phyloP scores from a whole-genome alignment of 2,329 filamentous ascomycete species.

The Xylaria multiplex region DNA sequence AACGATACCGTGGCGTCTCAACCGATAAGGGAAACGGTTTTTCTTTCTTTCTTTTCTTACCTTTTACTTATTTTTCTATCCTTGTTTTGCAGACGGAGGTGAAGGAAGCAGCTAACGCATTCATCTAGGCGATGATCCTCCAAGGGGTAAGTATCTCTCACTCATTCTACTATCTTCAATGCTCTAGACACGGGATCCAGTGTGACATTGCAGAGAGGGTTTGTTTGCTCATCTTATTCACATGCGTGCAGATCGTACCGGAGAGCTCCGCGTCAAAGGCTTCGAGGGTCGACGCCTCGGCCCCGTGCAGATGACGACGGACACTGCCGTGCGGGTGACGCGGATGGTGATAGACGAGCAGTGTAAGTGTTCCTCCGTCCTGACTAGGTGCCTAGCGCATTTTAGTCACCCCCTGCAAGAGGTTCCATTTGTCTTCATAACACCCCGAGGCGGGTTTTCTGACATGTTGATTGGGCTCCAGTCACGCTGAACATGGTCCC shows the following conservation, averaged over 20 bases:
- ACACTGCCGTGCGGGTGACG: constrained; percentile 94
- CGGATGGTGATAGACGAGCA: constrained; percentile 87
- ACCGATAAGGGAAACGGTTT: too few species aligned
- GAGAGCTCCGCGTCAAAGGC: constrained; percentile 93
- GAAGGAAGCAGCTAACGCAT: constrained; percentile 5
- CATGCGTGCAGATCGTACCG: constrained; percentile 80
- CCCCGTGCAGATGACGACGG: constrained; percentile 97
- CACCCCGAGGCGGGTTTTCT: not conserved
- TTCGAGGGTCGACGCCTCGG: constrained; percentile 88
- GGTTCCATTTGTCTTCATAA: not conserved
- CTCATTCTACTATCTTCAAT: too few species aligned
- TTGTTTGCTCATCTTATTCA: constrained; percentile 19
- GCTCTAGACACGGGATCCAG: not conserved
- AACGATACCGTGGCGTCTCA: too few species aligned
- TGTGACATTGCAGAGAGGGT: not conserved
- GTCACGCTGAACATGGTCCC: constrained; percentile 76
- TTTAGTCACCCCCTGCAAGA: not conserved
- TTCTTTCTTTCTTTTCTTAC: not conserved
- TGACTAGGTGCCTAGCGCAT: not conserved
- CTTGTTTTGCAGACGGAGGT: not conserved
- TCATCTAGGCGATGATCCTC: constrained; percentile 84
- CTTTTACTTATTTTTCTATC: not conserved
- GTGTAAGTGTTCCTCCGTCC: constrained; percentile 59
- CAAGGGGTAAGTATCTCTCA: constrained; percentile 77
- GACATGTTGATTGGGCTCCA: not conserved